A percentile compares a stretch with the other conserved stretches of the same genome.
phyloP scores from a whole-genome alignment of 768 basidiomycete genomes.

The Flagelloscypha sp. region DNA sequence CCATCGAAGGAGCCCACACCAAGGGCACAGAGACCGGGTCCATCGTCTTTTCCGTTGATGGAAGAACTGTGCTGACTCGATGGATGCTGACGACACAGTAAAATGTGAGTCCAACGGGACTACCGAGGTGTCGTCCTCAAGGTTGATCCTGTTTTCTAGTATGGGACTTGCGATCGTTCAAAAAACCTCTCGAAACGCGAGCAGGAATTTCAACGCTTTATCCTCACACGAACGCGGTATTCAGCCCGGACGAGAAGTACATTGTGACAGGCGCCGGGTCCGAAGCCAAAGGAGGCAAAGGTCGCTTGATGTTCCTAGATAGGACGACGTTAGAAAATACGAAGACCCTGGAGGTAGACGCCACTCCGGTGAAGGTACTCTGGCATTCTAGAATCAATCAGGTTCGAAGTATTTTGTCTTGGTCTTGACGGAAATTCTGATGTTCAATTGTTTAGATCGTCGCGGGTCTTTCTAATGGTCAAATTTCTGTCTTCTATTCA shows the following conservation, averaged over 20 bases:
- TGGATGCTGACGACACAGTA: conserved; percentile 93
- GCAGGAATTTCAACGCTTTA: conserved; percentile 68
- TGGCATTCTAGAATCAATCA: conserved; percentile 99
- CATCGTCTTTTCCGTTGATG: conserved; percentile 83
- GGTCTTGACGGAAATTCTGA: conserved; percentile 1
- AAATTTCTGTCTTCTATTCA: conserved; percentile 87
- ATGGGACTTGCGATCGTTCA: conserved; percentile 91
- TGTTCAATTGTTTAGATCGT: conserved; percentile 52
- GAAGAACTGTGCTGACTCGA: conserved; percentile 74
- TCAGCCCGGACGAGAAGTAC: conserved; percentile 90
- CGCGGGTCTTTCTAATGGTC: conserved; percentile 79
- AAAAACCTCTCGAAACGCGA: conserved; percentile 73
- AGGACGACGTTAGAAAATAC: conserved; percentile 63
- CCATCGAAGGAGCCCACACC: conserved; percentile 78
- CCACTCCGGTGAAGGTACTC: conserved; percentile 79
- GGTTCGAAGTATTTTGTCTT: conserved; percentile 28
- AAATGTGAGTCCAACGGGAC: conserved; percentile 59
- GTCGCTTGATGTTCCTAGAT: conserved; percentile 65
- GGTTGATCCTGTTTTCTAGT: conserved; percentile 37
- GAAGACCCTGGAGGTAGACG: conserved; percentile 59
- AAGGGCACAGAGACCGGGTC: conserved; percentile 86
- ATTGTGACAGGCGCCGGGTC: conserved; percentile 79
- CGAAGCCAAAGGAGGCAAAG: conserved; percentile 55
- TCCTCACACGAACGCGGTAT: conserved; percentile 87
- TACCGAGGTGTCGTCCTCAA: conserved; percentile 1